Percentiles rank a stretch among this genome's conserved stretches.
These are phyloP conservation scores for Leishmania gerbilli DNA, from an alignment of 208 protist species.

Conservation along the genomic window DNA sequence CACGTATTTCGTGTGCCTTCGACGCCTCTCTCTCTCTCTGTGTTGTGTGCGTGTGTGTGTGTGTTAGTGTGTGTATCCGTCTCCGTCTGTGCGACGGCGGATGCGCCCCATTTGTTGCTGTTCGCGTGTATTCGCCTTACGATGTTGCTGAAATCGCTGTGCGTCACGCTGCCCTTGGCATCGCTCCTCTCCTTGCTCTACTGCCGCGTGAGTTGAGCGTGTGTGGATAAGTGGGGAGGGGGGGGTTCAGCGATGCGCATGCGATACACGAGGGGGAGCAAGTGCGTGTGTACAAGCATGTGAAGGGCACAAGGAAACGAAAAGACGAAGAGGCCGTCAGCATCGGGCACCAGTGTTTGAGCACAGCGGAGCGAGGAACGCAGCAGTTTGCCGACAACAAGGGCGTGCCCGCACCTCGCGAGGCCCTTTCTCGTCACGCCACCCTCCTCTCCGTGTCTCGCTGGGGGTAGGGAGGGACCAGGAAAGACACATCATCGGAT, in stretches of 20 bases:
- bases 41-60: not conserved
- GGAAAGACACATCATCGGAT: not conserved
- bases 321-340: not conserved
- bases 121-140: not conserved
- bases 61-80: not conserved
- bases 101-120: too few relatives aligned
- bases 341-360: not conserved
- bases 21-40: not conserved
- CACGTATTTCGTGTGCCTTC: not conserved
- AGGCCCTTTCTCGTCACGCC: not conserved
- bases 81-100: too few relatives aligned
- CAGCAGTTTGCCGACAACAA: not conserved
- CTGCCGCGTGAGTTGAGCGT: not conserved
- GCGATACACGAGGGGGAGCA: not conserved
- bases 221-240: not conserved
- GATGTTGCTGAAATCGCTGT: not conserved
- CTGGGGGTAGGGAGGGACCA: not conserved
- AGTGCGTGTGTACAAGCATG: not conserved
- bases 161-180: not conserved
- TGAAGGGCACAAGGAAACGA: not conserved
- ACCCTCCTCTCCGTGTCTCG: not conserved
- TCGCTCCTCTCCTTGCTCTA: not conserved
- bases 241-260: not conserved
- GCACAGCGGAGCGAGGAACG: not conserved
- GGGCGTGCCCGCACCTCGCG: not conserved